Percentiles rank a stretch among this genome's conserved stretches.
Conservation (phyloP, 2,329 filamentous ascomycete species). For the Didymella arachidicola region DNA sequence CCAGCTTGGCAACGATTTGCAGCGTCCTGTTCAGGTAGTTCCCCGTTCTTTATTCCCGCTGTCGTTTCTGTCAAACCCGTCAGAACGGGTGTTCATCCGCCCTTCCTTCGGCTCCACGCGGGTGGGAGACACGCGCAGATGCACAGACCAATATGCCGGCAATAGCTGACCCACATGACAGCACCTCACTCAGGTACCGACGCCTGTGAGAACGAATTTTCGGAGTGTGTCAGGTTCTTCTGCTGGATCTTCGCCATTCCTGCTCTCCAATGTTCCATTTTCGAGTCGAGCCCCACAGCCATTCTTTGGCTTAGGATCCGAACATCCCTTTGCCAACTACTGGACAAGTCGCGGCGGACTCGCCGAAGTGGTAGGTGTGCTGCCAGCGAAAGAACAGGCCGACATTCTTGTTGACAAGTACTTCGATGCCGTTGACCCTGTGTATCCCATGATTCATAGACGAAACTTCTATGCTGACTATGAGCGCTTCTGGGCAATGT, state of each 20-base stretch:
- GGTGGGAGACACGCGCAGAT: conserved; percentile 1
- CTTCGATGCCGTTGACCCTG: conserved; percentile 72
- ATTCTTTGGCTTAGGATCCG: conserved; percentile 80
- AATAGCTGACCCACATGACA: conserved; percentile 28
- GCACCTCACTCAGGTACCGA: conserved; percentile 35
- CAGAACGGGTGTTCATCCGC: conserved; percentile 25
- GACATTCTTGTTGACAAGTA: conserved; percentile 69
- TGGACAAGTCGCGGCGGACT: conserved; percentile 82
- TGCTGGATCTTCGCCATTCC: conserved; percentile 56
- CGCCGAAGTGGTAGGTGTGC: conserved; percentile 75
- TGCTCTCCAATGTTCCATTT: conserved; percentile 77
- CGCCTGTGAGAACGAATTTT: conserved; percentile 40
- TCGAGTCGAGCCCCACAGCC: conserved; percentile 75
- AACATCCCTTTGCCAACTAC: conserved; percentile 83
- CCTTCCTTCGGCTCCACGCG: conserved; percentile 9
- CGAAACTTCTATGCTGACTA: conserved; percentile 80
- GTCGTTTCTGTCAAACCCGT: conserved; percentile 18
- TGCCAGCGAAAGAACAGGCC: conserved; percentile 78
- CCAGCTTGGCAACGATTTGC: conserved; percentile 34
- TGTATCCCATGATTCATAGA: conserved; percentile 81
- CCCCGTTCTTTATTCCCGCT: conserved; percentile 26
- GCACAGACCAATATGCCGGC: conserved; percentile 15
- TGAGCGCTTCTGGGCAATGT: conserved; percentile 76
- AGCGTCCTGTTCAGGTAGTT: conserved; percentile 42
- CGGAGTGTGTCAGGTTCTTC: conserved; percentile 50